Evolutionary conservation across 768 basidiomycete species (phyloP).

Genomic region (Lentinula raphanica): DNA sequence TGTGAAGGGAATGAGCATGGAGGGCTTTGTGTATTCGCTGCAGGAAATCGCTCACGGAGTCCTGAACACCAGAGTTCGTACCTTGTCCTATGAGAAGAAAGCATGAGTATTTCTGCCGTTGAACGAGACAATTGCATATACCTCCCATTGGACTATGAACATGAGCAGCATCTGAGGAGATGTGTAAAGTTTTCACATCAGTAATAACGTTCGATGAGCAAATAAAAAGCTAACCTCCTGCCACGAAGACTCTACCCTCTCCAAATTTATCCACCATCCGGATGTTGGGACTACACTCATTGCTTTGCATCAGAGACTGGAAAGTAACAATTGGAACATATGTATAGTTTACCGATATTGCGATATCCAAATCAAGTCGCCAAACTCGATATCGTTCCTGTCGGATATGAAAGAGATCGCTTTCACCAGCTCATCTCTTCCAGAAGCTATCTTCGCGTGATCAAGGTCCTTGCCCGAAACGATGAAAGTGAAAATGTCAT

Average conservation of each 20-base stretch:
- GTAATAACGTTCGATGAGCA: no score
- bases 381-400: constrained; percentile 13
- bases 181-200: background rate
- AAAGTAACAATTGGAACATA: background rate
- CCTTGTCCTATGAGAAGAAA: constrained; percentile 16
- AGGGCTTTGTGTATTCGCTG: background rate
- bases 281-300: constrained; percentile 32
- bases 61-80: constrained; percentile 28
- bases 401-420: constrained; percentile 3
- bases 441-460: background rate
- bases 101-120: background rate
- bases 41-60: constrained; percentile 17
- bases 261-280: constrained; percentile 38
- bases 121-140: no score
- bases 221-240: constrained; percentile 30
- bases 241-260: constrained; percentile 36
- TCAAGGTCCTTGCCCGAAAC: background rate
- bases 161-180: constrained; percentile 36
- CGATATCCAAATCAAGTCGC: constrained; percentile 3
- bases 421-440: constrained; percentile 10
- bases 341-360: background rate
- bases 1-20: background rate
- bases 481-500: constrained; percentile 8
- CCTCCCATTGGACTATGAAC: constrained; percentile 31
- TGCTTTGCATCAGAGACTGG: background rate